These are phyloP conservation scores for Apiotrichum porosum DNA, from an alignment of 1,284 basidiomycete species.

Conservation along the genomic window DNA sequence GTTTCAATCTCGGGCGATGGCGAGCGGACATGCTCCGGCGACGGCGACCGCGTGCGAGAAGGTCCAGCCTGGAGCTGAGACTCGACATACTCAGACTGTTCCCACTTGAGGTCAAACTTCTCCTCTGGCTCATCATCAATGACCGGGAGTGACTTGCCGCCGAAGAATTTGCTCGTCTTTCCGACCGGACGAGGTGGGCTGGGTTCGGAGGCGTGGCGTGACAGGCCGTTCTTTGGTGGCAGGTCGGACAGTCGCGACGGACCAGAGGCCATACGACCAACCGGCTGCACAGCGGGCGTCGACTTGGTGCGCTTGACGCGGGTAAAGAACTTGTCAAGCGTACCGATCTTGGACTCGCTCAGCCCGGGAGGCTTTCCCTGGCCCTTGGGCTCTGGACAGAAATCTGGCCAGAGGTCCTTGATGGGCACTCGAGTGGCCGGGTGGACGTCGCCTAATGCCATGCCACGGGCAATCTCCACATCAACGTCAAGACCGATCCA, in stretches of 20 bases:
- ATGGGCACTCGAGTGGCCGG: constrained; percentile 70
- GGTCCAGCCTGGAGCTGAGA: neutral
- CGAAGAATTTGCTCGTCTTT: constrained; percentile 37
- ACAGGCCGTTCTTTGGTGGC: neutral
- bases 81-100: constrained; percentile 12
- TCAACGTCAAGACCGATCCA: constrained; percentile 65
- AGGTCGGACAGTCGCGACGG: constrained; percentile 37
- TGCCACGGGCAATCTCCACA: constrained; percentile 49
- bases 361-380: neutral
- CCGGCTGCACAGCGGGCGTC: constrained; percentile 24
- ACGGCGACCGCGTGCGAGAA: constrained; percentile 4
- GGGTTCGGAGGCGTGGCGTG: neutral
- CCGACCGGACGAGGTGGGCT: neutral
- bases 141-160: neutral
- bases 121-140: constrained; percentile 2
- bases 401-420: constrained; percentile 71
- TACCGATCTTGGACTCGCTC: constrained; percentile 15
- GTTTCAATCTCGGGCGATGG: constrained; percentile 5
- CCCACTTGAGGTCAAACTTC: constrained; percentile 22
- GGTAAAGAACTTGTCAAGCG: constrained; percentile 42
- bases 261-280: constrained; percentile 36
- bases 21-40: constrained; percentile 10
- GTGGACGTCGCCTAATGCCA: constrained; percentile 72
- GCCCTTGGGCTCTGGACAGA: constrained; percentile 13
- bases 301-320: constrained; percentile 24